Evolutionary conservation across 139 green algal species (phyloP), one percentile per base, ranked within the genome.

Genomic region (Tetradesmus obliquus): DNA sequence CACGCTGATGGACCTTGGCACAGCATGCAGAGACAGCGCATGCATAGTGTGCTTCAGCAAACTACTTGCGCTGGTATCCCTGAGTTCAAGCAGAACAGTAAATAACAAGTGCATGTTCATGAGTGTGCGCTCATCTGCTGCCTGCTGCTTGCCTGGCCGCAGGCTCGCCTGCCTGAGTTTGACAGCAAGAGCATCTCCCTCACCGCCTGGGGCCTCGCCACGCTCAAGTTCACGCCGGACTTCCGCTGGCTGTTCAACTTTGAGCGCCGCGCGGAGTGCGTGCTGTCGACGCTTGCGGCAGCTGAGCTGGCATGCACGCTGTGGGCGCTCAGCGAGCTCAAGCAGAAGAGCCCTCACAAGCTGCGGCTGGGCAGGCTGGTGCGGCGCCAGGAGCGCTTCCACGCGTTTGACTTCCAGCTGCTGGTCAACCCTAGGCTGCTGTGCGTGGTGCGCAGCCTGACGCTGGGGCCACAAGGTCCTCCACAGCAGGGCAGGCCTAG

Each of bases 321-420:
- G 90, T 92, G 90, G 90, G 90, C 90, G 8, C 74, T 92, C 51
- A 87, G 71, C 3, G 51, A 92, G 84, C 90, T 92, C 57, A 85
- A 82, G 24, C 19, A 60, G 8, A 79, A 66, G 84, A 83, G 54
- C 62, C 72, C 90, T 17, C 71, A 92, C 8, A 12, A 92, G 83
- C 72, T 90, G 83, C 55, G 58, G 58, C 66, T 92, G 32, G 72
- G 90, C 15, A 55, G 62, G 71, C 13, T 88, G 55, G 58, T 90
- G n/a, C 55, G 83, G 71, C 32, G 71, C 13, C 90, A 89, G 90
- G 82, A 92, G 60, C 32, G 74, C 66, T 83, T 90, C 17, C 55
- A 45, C 5, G 53, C 10, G 2, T 90, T 69, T 32, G 88, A 91
- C 53, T 87, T 60, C 79, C 15, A 55, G 51, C 15, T 72, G 72